Evolutionary conservation across 768 basidiomycete species (phyloP).

Genomic region (Trametes maxima): DNA sequence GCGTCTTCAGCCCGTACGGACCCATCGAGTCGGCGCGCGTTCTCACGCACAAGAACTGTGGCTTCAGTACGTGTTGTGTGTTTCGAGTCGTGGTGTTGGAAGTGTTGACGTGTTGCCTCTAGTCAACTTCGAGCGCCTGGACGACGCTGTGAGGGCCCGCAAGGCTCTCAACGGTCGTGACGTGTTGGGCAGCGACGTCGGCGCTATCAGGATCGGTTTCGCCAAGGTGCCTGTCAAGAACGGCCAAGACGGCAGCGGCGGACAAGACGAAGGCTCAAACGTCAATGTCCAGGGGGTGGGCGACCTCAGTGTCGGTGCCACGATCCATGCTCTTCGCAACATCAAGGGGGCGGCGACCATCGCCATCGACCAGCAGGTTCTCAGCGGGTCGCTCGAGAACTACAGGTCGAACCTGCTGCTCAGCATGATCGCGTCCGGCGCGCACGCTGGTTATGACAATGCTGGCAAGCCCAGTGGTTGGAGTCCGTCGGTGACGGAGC

Average conservation of each 20-base stretch:
- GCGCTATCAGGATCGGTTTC: constrained; percentile 95
- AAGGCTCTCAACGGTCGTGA: constrained; percentile 96
- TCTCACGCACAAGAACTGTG: constrained; percentile 96
- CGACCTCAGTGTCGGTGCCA: constrained; percentile 83
- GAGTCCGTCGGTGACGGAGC: constrained; percentile 81
- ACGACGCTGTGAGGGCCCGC: constrained; percentile 93
- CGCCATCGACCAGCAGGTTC: constrained; percentile 90
- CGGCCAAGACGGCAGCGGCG: constrained; percentile 61
- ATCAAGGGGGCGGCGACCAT: constrained; percentile 93
- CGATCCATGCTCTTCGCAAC: constrained; percentile 83
- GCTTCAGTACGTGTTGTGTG: constrained; percentile 63
- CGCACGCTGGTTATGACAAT: constrained; percentile 62
- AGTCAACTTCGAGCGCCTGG: constrained; percentile 97
- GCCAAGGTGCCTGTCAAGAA: constrained; percentile 95
- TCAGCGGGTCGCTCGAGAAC: constrained; percentile 91
- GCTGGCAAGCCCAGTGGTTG: constrained; percentile 59
- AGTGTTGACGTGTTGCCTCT: neutral
- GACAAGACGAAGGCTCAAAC: constrained; percentile 62
- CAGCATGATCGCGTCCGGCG: constrained; percentile 82
- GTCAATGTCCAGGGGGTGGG: constrained; percentile 81
- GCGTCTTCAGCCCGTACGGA: constrained; percentile 96
- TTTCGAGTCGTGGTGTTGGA: neutral
- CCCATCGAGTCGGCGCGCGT: constrained; percentile 97
- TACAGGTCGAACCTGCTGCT: constrained; percentile 90
- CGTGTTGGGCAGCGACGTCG: constrained; percentile 94